Base-by-base conservation (phyloP, 2,329 filamentous ascomycete genomes). In the Trichophyton mentagrophytes region DNA sequence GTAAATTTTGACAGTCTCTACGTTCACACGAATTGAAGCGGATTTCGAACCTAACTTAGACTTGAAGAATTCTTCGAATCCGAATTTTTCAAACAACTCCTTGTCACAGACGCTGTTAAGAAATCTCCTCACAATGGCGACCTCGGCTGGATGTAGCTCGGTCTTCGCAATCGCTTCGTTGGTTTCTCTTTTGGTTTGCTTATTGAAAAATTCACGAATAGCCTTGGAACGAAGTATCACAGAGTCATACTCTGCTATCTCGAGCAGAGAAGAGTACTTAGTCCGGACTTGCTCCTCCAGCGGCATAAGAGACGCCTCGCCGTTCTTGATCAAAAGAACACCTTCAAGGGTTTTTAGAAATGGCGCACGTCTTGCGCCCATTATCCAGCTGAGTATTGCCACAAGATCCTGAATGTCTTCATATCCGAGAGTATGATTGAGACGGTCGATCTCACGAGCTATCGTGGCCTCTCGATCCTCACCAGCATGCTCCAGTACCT, bases 381-480 rank as follows among this genome's bases (percentile, higher is more conserved):
- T 61, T 57, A 67, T 63, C 67, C 68, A 70, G n/a, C 64, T 63
- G 27, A 69, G 64, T 33, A 70, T 64, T 33, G 68, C 66, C 42
- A 69, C 69, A 5, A 70, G 67, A 36, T 70, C 68, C n/a, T 63
- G 62, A 25, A 69, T 64, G 57, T 70, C 67, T 57, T 68, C 67
- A 1, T 61, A 13, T 15, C 63, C 62, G n/a, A 65, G 64, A 3
- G 59, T 64, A 4, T 64, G 59, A 44, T 69, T 69, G 9, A 69
- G 62, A 9, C 61, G 64, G 11, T 67, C 62, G 38, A 69, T 66
- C 27, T 69, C 69, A 13, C 62, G 61, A 4, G 53, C 60, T 17
- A 70, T 69, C 25, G 69, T 67, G 33, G 68, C 64, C 7, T 65
- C 64, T 1, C 66, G 62, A 17, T 67, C 65, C 49, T 64, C 66